A percentile compares a stretch with the other conserved stretches of the same genome.
These are phyloP conservation scores for Exidia glandulosa DNA, from an alignment of 768 basidiomycete genomes.

Conservation along the genomic window DNA sequence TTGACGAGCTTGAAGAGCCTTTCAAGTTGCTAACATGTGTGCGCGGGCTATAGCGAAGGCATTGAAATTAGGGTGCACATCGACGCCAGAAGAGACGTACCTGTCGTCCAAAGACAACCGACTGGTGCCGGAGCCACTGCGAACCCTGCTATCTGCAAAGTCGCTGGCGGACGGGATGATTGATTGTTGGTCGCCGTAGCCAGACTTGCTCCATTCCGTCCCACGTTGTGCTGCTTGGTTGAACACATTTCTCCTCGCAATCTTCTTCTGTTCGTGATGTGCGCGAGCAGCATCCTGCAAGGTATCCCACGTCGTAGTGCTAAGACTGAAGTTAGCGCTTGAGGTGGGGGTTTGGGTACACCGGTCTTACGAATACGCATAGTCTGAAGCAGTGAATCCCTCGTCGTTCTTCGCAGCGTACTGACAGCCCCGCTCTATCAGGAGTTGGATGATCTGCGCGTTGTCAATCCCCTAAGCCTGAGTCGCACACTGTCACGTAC, in stretches of 20 bases:
- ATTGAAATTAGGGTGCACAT: too few relatives aligned
- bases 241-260: slow-evolving; percentile 56
- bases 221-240: slow-evolving; percentile 63
- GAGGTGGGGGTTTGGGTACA: slow-evolving; percentile 11
- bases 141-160: slow-evolving; percentile 33
- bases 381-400: slow-evolving; percentile 86
- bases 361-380: slow-evolving; percentile 70
- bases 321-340: slow-evolving; percentile 25
- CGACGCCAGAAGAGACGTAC: neutral
- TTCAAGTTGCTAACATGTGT: too few relatives aligned
- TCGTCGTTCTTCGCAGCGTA: slow-evolving; percentile 77
- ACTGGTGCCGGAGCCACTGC: slow-evolving; percentile 60
- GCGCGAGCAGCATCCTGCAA: slow-evolving; percentile 70
- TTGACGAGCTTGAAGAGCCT: neutral
- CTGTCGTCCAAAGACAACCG: neutral
- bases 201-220: slow-evolving; percentile 37
- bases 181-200: slow-evolving; percentile 34
- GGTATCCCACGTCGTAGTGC: slow-evolving; percentile 58
- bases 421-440: slow-evolving; percentile 84
- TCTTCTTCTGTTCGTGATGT: slow-evolving; percentile 73
- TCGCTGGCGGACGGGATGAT: slow-evolving; percentile 37
- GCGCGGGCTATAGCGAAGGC: too few relatives aligned
- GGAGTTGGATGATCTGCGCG: slow-evolving; percentile 61
- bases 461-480: slow-evolving; percentile 5
- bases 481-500: slow-evolving; percentile 30